phyloP scores from a whole-genome alignment of 2,329 filamentous ascomycete species.

The Coleophoma crateriformis region DNA sequence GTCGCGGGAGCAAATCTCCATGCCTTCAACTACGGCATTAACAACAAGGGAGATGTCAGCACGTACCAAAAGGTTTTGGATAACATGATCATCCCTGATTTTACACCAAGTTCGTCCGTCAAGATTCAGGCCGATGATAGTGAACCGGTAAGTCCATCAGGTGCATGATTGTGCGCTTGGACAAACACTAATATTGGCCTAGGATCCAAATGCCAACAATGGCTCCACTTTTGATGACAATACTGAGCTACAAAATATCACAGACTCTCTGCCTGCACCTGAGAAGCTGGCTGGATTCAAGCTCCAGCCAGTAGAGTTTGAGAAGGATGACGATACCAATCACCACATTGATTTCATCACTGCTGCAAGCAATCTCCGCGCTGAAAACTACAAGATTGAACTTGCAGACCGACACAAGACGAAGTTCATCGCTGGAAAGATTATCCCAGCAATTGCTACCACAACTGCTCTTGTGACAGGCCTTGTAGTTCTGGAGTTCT shows the following conservation, averaged over 20 bases:
- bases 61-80: conserved; percentile 78
- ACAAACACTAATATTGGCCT: too few relatives aligned
- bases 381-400: conserved; percentile 96
- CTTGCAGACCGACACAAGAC: conserved; percentile 93
- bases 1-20: conserved; percentile 87
- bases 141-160: conserved; percentile 60
- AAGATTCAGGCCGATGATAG: conserved; percentile 97
- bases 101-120: conserved; percentile 80
- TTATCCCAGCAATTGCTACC: conserved; percentile 96
- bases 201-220: conserved; percentile 68
- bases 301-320: conserved; percentile 87
- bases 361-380: conserved; percentile 90
- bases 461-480: conserved; percentile 95
- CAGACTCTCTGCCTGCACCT: conserved; percentile 67
- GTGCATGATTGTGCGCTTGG: too few relatives aligned
- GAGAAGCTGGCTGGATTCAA: conserved; percentile 83
- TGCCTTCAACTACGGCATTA: conserved; percentile 97
- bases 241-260: conserved; percentile 69
- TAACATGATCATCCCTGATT: conserved; percentile 93
- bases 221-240: conserved; percentile 60
- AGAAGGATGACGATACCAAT: conserved; percentile 98
- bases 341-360: conserved; percentile 99
- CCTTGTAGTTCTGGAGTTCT: conserved; percentile 85
- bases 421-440: conserved; percentile 99
- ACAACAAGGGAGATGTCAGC: conserved; percentile 67